A percentile compares a stretch with the other conserved stretches of the same genome.
Evolutionary conservation across 2,329 filamentous ascomycete species (phyloP).

Genomic region (Fusarium liriodendri): DNA sequence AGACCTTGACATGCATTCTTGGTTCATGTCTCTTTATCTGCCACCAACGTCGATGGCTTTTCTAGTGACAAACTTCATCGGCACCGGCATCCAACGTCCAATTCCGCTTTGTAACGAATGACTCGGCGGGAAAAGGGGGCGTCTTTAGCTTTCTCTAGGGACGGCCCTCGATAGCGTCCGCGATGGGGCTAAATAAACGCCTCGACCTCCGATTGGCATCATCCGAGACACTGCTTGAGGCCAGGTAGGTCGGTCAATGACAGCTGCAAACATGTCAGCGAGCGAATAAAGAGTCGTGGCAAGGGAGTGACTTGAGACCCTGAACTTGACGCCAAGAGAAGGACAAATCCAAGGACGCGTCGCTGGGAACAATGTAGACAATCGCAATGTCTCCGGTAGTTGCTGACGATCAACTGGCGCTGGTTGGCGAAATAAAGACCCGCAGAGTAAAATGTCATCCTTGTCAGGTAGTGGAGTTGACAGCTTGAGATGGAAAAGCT

Average conservation of each 20-base stretch:
- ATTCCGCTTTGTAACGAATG: not conserved
- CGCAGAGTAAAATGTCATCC: slow-evolving; percentile 9
- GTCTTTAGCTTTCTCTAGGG: slow-evolving; percentile 23
- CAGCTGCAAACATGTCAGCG: slow-evolving; percentile 6
- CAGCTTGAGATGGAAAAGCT: slow-evolving; percentile 6
- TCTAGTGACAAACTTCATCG: not conserved
- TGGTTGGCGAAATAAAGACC: slow-evolving; percentile 27
- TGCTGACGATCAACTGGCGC: slow-evolving; percentile 21
- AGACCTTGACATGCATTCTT: slow-evolving; percentile 5
- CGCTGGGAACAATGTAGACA: slow-evolving; percentile 3
- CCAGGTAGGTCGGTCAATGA: slow-evolving; percentile 17
- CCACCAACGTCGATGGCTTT: slow-evolving; percentile 33
- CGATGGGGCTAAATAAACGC: slow-evolving; percentile 1
- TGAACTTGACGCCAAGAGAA: slow-evolving; percentile 24
- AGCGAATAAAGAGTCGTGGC: slow-evolving; percentile 5
- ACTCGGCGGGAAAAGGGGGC: not conserved
- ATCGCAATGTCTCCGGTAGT: slow-evolving; percentile 21
- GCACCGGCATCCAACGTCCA: not conserved
- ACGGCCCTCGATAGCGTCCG: slow-evolving; percentile 39
- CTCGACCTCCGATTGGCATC: slow-evolving; percentile 23
- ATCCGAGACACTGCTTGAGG: slow-evolving; percentile 8
- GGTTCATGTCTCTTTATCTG: not conserved
- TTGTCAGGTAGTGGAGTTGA: slow-evolving; percentile 18
- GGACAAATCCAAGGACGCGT: slow-evolving; percentile 8
- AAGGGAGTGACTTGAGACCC: slow-evolving; percentile 3